Percentiles rank a stretch among this genome's conserved stretches.
phyloP scores from a whole-genome alignment of 1,284 basidiomycete genomes.

The Coriolopsis trogii region DNA sequence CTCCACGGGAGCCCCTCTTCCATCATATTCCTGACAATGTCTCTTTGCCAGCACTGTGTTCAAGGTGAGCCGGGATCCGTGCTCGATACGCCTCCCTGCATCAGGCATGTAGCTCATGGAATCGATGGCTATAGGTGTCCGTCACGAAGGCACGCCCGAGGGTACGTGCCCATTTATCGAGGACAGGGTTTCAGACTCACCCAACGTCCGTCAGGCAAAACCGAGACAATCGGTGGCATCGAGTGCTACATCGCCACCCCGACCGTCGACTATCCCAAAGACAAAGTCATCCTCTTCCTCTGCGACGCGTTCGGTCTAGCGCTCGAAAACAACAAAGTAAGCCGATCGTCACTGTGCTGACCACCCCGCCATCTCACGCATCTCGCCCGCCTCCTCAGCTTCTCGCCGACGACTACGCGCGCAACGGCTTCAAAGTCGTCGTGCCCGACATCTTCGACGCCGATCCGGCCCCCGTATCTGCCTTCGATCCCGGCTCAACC shows the following conservation, averaged over 20 bases:
- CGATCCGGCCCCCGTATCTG: constrained; percentile 51
- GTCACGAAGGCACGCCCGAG: constrained; percentile 56
- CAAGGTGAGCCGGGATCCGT: no score
- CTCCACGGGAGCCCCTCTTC: no score
- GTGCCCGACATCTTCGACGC: constrained; percentile 62
- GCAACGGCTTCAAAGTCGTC: constrained; percentile 69
- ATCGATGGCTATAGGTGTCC: constrained; percentile 58
- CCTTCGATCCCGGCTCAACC: constrained; percentile 28
- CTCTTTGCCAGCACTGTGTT: no score
- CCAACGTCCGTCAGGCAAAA: constrained; percentile 38
- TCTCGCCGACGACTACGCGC: constrained; percentile 72
- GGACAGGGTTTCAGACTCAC: not conserved
- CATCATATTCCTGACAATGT: no score
- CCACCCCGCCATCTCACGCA: not conserved
- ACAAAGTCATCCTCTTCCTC: constrained; percentile 60
- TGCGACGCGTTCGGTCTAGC: constrained; percentile 68
- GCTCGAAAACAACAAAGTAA: constrained; percentile 53
- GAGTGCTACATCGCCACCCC: constrained; percentile 56
- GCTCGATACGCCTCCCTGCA: no score
- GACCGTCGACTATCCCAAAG: constrained; percentile 48
- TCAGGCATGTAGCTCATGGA: no score
- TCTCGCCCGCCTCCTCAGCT: no score
- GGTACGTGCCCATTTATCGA: constrained; percentile 39
- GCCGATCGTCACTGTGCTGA: not conserved
- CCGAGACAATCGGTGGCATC: constrained; percentile 48